Conservation (phyloP, 2,329 filamentous ascomycete species). For the Penicillium freii region DNA sequence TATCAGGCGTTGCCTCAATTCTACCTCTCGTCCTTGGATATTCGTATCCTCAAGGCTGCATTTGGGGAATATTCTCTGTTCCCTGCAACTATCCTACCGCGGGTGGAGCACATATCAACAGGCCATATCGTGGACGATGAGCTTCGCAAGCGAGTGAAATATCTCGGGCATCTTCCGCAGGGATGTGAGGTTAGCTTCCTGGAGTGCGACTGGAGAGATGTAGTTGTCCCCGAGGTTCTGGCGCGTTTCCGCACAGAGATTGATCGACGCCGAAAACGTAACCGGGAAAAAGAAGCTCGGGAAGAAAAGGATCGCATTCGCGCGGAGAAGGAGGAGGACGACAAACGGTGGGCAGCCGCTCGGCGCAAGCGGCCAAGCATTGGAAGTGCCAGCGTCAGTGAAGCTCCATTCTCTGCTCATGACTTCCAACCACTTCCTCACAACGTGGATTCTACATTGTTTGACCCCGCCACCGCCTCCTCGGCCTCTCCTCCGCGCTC, state of each 20-base stretch:
- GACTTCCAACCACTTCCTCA: constrained; percentile 65
- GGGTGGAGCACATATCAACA: constrained; percentile 84
- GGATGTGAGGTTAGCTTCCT: constrained; percentile 90
- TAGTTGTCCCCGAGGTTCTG: constrained; percentile 73
- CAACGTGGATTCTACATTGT: constrained; percentile 24
- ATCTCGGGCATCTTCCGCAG: constrained; percentile 78
- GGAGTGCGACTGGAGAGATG: constrained; percentile 93
- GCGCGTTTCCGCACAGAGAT: constrained; percentile 74
- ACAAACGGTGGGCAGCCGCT: constrained; percentile 65
- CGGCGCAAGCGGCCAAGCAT: constrained; percentile 60
- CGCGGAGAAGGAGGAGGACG: constrained; percentile 75
- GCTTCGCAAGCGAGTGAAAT: constrained; percentile 78
- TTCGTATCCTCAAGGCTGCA: constrained; percentile 84
- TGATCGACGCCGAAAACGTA: constrained; percentile 70
- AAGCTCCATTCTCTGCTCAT: constrained; percentile 54
- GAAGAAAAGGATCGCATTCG: constrained; percentile 83
- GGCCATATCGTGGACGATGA: constrained; percentile 85
- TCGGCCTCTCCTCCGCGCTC: constrained; percentile 45
- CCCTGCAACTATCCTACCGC: constrained; percentile 79
- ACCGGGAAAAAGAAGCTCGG: constrained; percentile 76
- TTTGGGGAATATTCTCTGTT: constrained; percentile 81
- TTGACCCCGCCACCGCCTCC: constrained; percentile 33
- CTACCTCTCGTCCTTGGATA: constrained; percentile 86
- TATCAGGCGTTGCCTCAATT: constrained; percentile 85
- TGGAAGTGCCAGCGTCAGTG: constrained; percentile 30